Evolutionary conservation across 1,284 basidiomycete species (phyloP).

Genomic region (Cryptococcus depauperatus): DNA sequence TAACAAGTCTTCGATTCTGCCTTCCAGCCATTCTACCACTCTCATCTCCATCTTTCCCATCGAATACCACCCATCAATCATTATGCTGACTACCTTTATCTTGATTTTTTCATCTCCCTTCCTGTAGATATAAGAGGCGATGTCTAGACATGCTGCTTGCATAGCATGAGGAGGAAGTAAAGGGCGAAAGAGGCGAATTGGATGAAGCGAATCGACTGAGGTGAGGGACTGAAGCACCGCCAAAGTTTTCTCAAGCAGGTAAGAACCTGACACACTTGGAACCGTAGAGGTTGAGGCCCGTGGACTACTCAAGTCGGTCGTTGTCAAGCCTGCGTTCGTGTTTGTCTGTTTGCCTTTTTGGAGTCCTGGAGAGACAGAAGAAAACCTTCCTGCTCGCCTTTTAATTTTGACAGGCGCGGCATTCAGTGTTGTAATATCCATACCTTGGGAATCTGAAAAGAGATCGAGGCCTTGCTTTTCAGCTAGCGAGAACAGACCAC

Average conservation of each 20-base stretch:
- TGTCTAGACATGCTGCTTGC: slow-evolving; percentile 39
- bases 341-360: neutral
- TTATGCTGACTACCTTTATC: slow-evolving; percentile 39
- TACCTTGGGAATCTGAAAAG: slow-evolving; percentile 14
- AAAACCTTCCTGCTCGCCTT: slow-evolving; percentile 21
- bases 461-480: slow-evolving; percentile 30
- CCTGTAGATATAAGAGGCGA: slow-evolving; percentile 43
- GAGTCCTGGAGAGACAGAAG: slow-evolving; percentile 17
- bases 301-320: slow-evolving; percentile 11
- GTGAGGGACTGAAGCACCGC: slow-evolving; percentile 18
- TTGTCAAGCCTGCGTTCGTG: neutral
- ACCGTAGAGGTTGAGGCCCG: slow-evolving; percentile 2
- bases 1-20: slow-evolving; percentile 26
- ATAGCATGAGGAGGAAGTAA: slow-evolving; percentile 33
- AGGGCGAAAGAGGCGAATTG: slow-evolving; percentile 21
- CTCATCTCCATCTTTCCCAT: slow-evolving; percentile 43
- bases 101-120: slow-evolving; percentile 37
- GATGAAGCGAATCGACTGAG: slow-evolving; percentile 29
- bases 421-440: slow-evolving; percentile 6
- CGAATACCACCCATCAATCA: slow-evolving; percentile 27
- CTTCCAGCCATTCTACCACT: slow-evolving; percentile 47
- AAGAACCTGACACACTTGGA: slow-evolving; percentile 6
- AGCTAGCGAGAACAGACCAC: slow-evolving; percentile 29
- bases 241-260: slow-evolving; percentile 20
- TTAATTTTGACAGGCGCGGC: slow-evolving; percentile 15